Percentiles rank a stretch among this genome's conserved stretches.
Evolutionary conservation across 495 filamentous ascomycete genomes (phyloP).

Genomic region (Ascodesmis nigricans): DNA sequence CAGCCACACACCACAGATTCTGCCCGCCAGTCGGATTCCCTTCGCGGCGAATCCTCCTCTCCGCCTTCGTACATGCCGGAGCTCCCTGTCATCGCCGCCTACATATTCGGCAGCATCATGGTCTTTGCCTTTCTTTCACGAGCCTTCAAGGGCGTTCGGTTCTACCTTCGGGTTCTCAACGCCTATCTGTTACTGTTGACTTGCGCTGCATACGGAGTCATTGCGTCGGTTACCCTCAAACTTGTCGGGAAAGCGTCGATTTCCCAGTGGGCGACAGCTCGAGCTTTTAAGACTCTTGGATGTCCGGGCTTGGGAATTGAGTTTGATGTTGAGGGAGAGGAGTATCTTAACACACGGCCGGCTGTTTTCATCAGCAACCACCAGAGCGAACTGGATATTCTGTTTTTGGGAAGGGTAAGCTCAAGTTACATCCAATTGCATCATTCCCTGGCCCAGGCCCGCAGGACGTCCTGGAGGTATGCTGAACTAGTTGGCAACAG

Average conservation of each 20-base stretch:
- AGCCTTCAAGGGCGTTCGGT: conserved; percentile 25
- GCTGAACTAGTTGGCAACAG: not conserved
- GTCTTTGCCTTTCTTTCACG: conserved; percentile 14
- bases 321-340: conserved; percentile 47
- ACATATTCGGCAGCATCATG: conserved; percentile 13
- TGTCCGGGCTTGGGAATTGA: conserved; percentile 48
- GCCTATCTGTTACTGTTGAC: conserved; percentile 43
- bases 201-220: conserved; percentile 55
- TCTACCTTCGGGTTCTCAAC: conserved; percentile 49
- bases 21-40: too few species aligned
- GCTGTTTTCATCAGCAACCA: conserved; percentile 87
- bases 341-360: conserved; percentile 45
- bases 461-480: too few species aligned
- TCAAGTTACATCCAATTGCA: too few species aligned
- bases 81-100: conserved; percentile 1
- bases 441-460: too few species aligned
- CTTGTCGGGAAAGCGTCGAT: conserved; percentile 47
- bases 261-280: conserved; percentile 65
- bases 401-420: conserved; percentile 46
- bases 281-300: conserved; percentile 69
- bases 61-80: not conserved
- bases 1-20: too few species aligned
- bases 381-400: conserved; percentile 74
- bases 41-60: not conserved
- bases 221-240: conserved; percentile 49